Evolutionary conservation across 306 rosid genomes (phyloP), one percentile per base, ranked within the genome.

Genomic region (Begonia loranthoides): DNA sequence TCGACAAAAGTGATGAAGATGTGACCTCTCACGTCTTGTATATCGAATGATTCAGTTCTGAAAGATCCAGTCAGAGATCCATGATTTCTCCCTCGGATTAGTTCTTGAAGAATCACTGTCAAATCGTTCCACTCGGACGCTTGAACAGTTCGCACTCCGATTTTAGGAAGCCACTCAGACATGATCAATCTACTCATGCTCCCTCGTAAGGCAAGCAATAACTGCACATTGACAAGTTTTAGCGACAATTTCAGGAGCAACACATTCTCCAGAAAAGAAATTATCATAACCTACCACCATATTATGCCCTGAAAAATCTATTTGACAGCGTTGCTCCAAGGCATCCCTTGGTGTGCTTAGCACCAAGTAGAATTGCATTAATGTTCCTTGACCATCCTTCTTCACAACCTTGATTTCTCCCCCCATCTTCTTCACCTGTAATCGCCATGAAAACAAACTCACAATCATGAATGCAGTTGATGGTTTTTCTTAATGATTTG

Each of bases 51-150:
- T 60, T 82, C 82, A 36, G 76, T 71, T 71, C 74, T 79, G 56
- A 83, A 56, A 38, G 61, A 65, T 57, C 73, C 92, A 21, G 59
- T 71, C 36, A 57, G 51, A 44, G 79, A 71, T 56, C 62, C 71
- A 54, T 80, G 88, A 50, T 67, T 84, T 69, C 68, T 78, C 51
- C 67, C 77, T 43, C 62, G 76, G 59, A 86, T 86, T 73, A 92
- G 87, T 61, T 80, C 82, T 49, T 77, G 63, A 55, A 92, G 85
- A 60, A 78, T 60, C 54, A 85, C 94, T 19, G 99, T 83, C 55
- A 92, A 73, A 64, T 80, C 99, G 58, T 92, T 92, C 99, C 99
- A 92, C 59, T 92, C 99, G 8, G 94, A 86, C 45, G 87, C 87
- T 76, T 82, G 86, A 66, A 92, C 49, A 48, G 85, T 70, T 68